Evolutionary conservation across 352 stramenopile genomes (phyloP), one percentile per base, ranked within the genome.

Genomic region (Phytopythium kandeliae): DNA sequence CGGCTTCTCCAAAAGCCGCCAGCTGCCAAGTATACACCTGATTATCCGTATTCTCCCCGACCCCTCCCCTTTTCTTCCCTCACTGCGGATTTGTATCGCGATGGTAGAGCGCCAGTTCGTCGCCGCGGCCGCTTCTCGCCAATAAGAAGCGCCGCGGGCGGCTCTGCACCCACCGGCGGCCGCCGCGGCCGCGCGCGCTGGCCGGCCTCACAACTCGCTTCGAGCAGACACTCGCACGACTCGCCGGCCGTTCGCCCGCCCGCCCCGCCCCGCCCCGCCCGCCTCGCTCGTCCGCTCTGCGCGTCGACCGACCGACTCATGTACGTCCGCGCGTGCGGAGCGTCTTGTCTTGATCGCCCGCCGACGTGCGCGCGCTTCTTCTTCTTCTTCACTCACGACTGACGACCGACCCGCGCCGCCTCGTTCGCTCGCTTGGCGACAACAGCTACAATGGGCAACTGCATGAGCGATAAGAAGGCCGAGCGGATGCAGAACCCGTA

Each of bases 371-470:
- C 19, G 15, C 24, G n/a, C 19, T n/a, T 49, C 2, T 5, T 50
- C 4, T 17, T 25, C 2, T 35, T n/a, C n/a, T n/a, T n/a, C n/a
- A n/a, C n/a, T 48, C 16, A n/a, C 3, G 25, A 11, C 31, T 15
- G 7, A 35, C 31, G 31, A 7, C 5, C 28, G 10, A 10, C 28
- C 28, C 28, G 28, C 28, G 28, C 5, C 5, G 15, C 11, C 31
- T 11, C n/a, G n/a, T n/a, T n/a, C n/a, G n/a, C n/a, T n/a, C n/a
- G n/a, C n/a, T n/a, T n/a, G n/a, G n/a, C n/a, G n/a, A n/a, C n/a
- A n/a, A n/a, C n/a, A n/a, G n/a, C n/a, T n/a, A 35, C 43, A 15
- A 51, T 51, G 45, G 45, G 45, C 45, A 51, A 51, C 45, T 51
- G 45, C 45, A 51, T 51, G 45, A 51, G 45, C 45, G 45, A 51